A percentile compares a stretch with the other conserved stretches of the same genome.
Evolutionary conservation across 2,329 filamentous ascomycete species (phyloP).

Genomic region (Aspergillus pseudoviridinutans): DNA sequence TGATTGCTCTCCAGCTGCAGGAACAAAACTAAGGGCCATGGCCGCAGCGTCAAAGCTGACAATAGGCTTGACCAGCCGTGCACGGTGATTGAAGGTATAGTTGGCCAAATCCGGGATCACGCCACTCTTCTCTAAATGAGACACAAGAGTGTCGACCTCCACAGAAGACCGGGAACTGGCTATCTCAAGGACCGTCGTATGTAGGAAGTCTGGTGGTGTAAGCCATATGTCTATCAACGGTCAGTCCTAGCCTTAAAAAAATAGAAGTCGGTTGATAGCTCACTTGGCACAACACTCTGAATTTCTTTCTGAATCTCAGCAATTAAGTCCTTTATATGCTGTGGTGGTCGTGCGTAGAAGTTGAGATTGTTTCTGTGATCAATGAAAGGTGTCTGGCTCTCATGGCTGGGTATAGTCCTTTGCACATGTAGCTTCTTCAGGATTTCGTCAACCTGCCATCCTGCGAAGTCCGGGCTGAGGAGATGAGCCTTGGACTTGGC

Average conservation of each 20-base stretch:
- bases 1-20: conserved; percentile 62
- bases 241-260: background rate
- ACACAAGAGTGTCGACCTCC: conserved; percentile 63
- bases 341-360: conserved; percentile 81
- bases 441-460: conserved; percentile 71
- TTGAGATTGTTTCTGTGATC: conserved; percentile 80
- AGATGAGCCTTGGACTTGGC: conserved; percentile 71
- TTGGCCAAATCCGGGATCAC: conserved; percentile 58
- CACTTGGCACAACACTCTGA: conserved; percentile 64
- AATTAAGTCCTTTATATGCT: conserved; percentile 65
- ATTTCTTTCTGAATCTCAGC: conserved; percentile 65
- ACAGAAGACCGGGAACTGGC: conserved; percentile 70
- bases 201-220: conserved; percentile 73
- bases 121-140: conserved; percentile 50
- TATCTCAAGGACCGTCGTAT: conserved; percentile 81
- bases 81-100: conserved; percentile 63
- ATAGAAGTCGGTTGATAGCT: conserved; percentile 28
- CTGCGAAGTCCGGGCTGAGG: conserved; percentile 62
- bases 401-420: conserved; percentile 36
- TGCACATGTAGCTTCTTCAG: conserved; percentile 61
- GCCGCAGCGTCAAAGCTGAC: conserved; percentile 82
- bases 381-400: conserved; percentile 62
- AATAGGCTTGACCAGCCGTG: conserved; percentile 75
- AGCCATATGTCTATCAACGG: conserved; percentile 67
- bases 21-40: conserved; percentile 81